Evolutionary conservation across 768 basidiomycete species (phyloP), one percentile per base, ranked within the genome.

Genomic region (Russula foetens): DNA sequence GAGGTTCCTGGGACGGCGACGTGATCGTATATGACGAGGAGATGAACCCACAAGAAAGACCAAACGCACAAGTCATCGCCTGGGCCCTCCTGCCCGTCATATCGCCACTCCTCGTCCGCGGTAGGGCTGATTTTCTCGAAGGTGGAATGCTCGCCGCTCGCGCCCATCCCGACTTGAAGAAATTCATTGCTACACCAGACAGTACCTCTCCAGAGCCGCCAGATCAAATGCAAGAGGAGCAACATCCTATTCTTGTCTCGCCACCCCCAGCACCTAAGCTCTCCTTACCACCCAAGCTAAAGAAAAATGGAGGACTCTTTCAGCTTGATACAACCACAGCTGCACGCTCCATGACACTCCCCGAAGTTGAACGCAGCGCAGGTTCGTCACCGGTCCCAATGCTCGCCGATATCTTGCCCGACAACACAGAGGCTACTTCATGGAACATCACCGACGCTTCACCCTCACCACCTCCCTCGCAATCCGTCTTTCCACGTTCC

Each of bases 11-110:
- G 88, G 84, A 91, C 66, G 88, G 89, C 12, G 79, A 85, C 68
- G 78, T 92, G 41, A 77, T 90, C 49, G 75, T 94, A 15, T 90
- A 88, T 68, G 86, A 86, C 66, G 86, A 90, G 59, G 84, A 85
- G 60, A 91, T 91, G 78, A 84, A 88, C 69, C 75, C 78, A 56
- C 80, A 79, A 56, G 84, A 88, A 66, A 82, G 76, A 65, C 75
- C 77, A 56, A 82, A 82, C 65, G 65, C 75, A 33, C 77, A 81
- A 57, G 71, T 75, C 44, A 81, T 84, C 33, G 80, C 88, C 0
- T 92, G 90, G 88, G 81, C 82, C 0, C 77, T 92, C 38, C 76
- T 91, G 24, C 77, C 81, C 28, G 77, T 90, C 45, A 71, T 92
- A 5, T 69, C 77, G 5, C 80, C 85, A 6, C 76, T 92, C 44